A percentile compares a stretch with the other conserved stretches of the same genome.
phyloP scores from a whole-genome alignment of 495 filamentous ascomycete genomes.

The Xylaria curta region DNA sequence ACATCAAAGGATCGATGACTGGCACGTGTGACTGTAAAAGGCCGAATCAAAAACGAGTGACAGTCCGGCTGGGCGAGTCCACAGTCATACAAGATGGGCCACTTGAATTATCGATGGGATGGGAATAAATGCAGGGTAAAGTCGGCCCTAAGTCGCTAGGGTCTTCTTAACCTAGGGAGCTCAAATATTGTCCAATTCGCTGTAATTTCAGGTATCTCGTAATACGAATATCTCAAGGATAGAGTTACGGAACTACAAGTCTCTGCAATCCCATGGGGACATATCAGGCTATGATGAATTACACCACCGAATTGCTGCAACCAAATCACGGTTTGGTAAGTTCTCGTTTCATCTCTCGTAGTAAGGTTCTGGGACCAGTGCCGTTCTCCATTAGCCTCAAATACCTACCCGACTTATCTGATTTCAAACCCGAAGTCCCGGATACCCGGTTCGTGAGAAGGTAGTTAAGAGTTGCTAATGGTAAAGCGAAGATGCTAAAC shows the following conservation, averaged over 20 bases:
- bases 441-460: no score
- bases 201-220: no score
- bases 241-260: background rate
- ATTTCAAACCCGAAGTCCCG: no score
- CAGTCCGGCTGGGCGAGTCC: background rate
- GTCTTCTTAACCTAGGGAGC: no score
- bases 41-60: background rate
- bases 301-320: background rate
- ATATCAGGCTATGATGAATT: background rate
- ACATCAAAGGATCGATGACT: background rate
- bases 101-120: background rate
- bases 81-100: background rate
- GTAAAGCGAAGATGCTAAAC: background rate
- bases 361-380: background rate
- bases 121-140: no score
- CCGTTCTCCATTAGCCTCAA: background rate
- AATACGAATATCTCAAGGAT: no score
- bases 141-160: no score
- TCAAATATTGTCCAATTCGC: no score
- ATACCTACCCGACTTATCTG: background rate
- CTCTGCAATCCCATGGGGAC: background rate
- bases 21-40: background rate
- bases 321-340: background rate
- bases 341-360: background rate
- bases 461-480: no score